A percentile compares a stretch with the other conserved stretches of the same genome.
These are phyloP conservation scores for Penicillium cosmopolitanum DNA, from an alignment of 495 filamentous ascomycete genomes.

Conservation along the genomic window DNA sequence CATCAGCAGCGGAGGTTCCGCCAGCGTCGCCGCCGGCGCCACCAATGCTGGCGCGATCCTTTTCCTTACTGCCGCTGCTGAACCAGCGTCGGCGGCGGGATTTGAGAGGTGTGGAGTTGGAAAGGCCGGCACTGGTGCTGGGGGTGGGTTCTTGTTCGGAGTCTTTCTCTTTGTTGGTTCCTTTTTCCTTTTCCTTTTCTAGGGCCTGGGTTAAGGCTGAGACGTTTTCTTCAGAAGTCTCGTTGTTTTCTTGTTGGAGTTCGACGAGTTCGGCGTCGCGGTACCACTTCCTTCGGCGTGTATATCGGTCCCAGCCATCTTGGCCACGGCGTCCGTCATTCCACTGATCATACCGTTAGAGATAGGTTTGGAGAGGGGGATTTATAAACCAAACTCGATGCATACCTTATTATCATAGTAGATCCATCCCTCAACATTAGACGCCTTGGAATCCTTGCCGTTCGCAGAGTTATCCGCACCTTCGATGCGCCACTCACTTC, in stretches of 20 bases:
- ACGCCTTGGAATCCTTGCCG: constrained; percentile 40
- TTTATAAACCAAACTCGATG: not conserved
- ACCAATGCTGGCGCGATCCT: constrained; percentile 33
- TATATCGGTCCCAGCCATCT: constrained; percentile 96
- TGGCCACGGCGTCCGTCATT: constrained; percentile 83
- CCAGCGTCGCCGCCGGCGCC: not conserved
- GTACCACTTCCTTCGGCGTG: constrained; percentile 91
- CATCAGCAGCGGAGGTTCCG: constrained; percentile 15
- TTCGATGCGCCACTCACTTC: constrained; percentile 86
- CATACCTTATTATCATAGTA: constrained; percentile 96
- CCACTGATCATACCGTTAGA: constrained; percentile 63
- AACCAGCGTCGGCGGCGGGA: constrained; percentile 49
- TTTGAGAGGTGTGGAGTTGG: constrained; percentile 37
- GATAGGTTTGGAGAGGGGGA: too few species aligned
- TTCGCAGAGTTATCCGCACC: constrained; percentile 58
- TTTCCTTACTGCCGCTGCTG: constrained; percentile 36
- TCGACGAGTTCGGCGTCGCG: constrained; percentile 96
- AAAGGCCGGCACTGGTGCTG: constrained; percentile 34
- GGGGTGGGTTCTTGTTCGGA: constrained; percentile 31
- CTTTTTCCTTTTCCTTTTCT: constrained; percentile 27
- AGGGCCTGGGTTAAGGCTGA: constrained; percentile 40
- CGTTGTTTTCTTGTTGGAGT: constrained; percentile 42
- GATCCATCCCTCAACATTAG: constrained; percentile 82
- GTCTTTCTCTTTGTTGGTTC: constrained; percentile 16
- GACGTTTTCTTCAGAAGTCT: constrained; percentile 25